Evolutionary conservation across 495 filamentous ascomycete species (phyloP), one percentile per base, ranked within the genome.

Genomic region (Neurospora sp.): DNA sequence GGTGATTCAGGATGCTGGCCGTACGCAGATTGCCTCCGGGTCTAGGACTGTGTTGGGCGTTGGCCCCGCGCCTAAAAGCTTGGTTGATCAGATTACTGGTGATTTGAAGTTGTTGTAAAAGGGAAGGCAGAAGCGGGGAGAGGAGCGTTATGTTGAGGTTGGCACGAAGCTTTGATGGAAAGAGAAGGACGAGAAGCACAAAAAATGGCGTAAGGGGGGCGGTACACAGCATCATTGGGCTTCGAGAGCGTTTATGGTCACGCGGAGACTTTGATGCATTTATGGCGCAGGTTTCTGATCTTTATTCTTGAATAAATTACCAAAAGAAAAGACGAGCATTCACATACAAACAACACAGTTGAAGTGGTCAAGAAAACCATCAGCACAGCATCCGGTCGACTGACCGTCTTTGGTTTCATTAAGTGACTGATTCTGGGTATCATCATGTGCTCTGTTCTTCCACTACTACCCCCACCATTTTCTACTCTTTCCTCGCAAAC

Each of bases 21-120:
- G 96, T 71, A 99, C 96, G 39, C 96, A 98, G 89, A 97, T 99
- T 82, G 94, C 91, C n/a, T 88, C 89, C 53, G 94, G 96, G 20
- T 96, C 92, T 78, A 86, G 91, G 77, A 99, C 96, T 5, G 96
- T 98, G 40, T 85, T 98, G 46, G 96, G 96, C 5, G 86, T 99
- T 73, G 92, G 92, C 1, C 90, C 97, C 44, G 96, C 91, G 8
- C 96, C 95, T 22, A 94, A 92, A 86, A 92, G 91, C 75, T 82
- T 94, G 69, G 88, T 99, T 20, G 92, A 99, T 82, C 79, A 89
- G 75, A 92, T 99, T 69, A 97, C 96, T 6, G 94, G 96, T 5
- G 85, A 89, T 73, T 83, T 99, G 84, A 98, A 97, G 88, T 78
- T 99, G 74, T 79, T 98, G 79, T 98, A 74, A 86, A 69, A 20